A percentile compares a stretch with the other conserved stretches of the same genome.
phyloP scores from a whole-genome alignment of 2,329 filamentous ascomycete genomes.

The Dactylellina leptospora region DNA sequence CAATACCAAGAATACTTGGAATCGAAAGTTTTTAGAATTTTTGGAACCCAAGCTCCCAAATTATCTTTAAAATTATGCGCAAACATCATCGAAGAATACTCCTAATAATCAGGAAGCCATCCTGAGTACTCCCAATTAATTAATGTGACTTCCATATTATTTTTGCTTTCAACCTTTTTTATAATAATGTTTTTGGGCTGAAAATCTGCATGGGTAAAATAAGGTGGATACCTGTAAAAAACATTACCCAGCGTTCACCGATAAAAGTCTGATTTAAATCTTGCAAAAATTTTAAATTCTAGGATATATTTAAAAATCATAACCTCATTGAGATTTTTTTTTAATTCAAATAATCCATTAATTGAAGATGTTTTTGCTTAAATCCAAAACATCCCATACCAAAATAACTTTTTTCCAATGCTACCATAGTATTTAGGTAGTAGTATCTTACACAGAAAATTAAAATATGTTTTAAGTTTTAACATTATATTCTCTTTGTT shows the following conservation, averaged over 20 bases:
- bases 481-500: not conserved
- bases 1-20: not conserved
- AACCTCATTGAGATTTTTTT: not conserved
- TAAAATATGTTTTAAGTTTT: conserved; percentile 4
- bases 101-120: conserved; percentile 11
- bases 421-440: not conserved
- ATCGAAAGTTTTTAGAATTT: not conserved
- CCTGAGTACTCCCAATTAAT: conserved; percentile 7
- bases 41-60: not conserved
- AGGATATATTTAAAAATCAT: not conserved
- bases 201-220: conserved; percentile 4
- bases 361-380: not conserved
- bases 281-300: not conserved
- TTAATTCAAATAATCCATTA: not conserved
- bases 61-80: not conserved
- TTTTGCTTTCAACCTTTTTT: not conserved
- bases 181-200: not conserved
- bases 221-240: conserved; percentile 1
- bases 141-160: not conserved
- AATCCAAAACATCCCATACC: not conserved
- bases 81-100: not conserved
- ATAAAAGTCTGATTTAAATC: not conserved
- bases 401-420: not conserved
- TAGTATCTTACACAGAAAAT: not conserved
- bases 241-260: not conserved